Evolutionary conservation across 2,329 filamentous ascomycete species (phyloP), one percentile per base, ranked within the genome.

Genomic region (Ceratocystis smalleyi): DNA sequence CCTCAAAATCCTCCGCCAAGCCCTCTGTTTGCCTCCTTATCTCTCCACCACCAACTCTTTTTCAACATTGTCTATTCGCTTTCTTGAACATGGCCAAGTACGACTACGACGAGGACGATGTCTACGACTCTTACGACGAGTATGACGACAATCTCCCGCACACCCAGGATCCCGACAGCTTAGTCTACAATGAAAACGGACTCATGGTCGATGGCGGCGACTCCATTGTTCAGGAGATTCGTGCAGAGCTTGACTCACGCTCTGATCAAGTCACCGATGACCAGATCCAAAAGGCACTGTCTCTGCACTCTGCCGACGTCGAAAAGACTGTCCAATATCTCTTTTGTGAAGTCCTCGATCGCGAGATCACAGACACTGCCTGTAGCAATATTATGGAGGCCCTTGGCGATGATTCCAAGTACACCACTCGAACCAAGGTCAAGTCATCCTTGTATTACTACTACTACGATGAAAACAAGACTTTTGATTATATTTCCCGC

Each of bases 401-500:
- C 27, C 83, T 81, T 15, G 71, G 75, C 8, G 75, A 79, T 65
- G 59, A 66, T 35, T 75, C 78, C 59, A 75, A 76, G 64, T 80
- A 79, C 65, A 77, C 83, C 69, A 78, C 76, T 62, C 74, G 69
- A 47, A 73, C 68, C 43, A 84, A 92, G 70, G 89, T 95, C 68
- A 83, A 92, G 71, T 90, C 95, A 67, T 81, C 89, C 0, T 74
- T 96, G 17, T 95, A 89, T 88, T 82, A 95, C 74, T 95, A 94
- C 74, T 95, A 90, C 73, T 95, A 89, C 72, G 89, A 96, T 70
- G 79, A 94, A 43, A 84, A 83, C 64, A 94, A 94, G 75, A 82
- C 87, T 0, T 85, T 91, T 32, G 78, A 80, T 61, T 94, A 90
- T 70, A 75, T 96, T 61, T 80, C 84, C 68, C 85, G 82, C 32